phyloP scores from a whole-genome alignment of 352 stramenopile genomes.

The Phytophthora chlamydospora region DNA sequence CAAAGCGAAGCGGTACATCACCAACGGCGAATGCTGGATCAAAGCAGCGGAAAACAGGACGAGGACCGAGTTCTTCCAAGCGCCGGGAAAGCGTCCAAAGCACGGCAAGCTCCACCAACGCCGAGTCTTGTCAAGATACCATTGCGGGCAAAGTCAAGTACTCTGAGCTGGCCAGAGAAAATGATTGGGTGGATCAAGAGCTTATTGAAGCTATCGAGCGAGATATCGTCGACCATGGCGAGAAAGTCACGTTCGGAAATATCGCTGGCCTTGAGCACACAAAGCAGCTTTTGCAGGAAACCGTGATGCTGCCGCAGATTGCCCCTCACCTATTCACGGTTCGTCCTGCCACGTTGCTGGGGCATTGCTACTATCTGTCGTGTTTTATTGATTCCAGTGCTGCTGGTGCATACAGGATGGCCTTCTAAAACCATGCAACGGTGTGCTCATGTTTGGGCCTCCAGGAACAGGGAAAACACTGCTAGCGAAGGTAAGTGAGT shows the following conservation, averaged over 20 bases:
- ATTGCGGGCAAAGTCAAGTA: slow-evolving; percentile 74
- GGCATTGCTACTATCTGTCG: no score
- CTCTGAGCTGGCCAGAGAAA: slow-evolving; percentile 76
- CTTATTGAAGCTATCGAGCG: slow-evolving; percentile 88
- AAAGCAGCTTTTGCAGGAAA: slow-evolving; percentile 84
- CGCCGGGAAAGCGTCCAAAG: slow-evolving; percentile 40
- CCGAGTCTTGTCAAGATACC: slow-evolving; percentile 26
- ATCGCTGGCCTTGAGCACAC: slow-evolving; percentile 84
- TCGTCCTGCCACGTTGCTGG: slow-evolving; percentile 1
- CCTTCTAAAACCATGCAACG: slow-evolving; percentile 80
- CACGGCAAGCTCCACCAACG: slow-evolving; percentile 34
- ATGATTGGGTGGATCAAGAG: slow-evolving; percentile 76
- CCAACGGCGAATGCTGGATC: slow-evolving; percentile 5
- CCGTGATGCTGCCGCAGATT: slow-evolving; percentile 87
- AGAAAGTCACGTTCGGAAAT: slow-evolving; percentile 76
- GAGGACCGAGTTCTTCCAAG: slow-evolving; percentile 18
- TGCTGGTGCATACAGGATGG: slow-evolving; percentile 50
- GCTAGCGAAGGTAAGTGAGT: slow-evolving; percentile 62
- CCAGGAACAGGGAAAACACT: slow-evolving; percentile 92
- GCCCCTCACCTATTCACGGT: slow-evolving; percentile 86
- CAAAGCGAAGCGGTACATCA: slow-evolving; percentile 21
- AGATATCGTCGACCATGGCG: slow-evolving; percentile 82
- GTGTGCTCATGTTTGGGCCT: slow-evolving; percentile 87
- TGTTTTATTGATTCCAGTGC: no score
- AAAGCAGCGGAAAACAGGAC: slow-evolving; percentile 27